Base-by-base conservation (phyloP, 345 rosid species). In the Diplotaxis tenuifolia region DNA sequence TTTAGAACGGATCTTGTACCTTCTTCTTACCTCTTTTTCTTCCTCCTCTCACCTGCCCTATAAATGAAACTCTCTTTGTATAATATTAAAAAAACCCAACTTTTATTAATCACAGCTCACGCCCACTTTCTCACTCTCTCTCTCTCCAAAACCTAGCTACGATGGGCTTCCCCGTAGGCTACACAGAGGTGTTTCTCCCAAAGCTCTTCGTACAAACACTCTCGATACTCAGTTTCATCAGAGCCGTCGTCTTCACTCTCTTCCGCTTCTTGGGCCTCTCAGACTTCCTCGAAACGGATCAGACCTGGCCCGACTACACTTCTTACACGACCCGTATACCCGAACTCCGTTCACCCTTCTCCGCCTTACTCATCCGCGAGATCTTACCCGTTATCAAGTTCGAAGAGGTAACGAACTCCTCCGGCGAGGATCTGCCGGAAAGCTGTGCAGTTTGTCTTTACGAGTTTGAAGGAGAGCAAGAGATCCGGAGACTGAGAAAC, bases 161-260 rank as follows among this genome's bases (percentile, higher is more conserved):
- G 58, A 91, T 93, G 97, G 98, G 98, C 1, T 93, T 91, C 73
- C 94, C 98, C 7, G 86, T 91, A 28, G 92, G 86, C 21, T 93
- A 86, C 81, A 80, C 91, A 3, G 92, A 93, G 56, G 88, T 89
- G 3, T 85, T 83, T 77, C 56, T 91, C 65, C 97, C 96, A 1
- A 89, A 81, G 68, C 74, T 88, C 18, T 88, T 91, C 59, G 89
- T 93, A 12, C 92, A 84, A 74, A 47, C 84, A 1, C 89, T 91
- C 32, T 84, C 83, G 60, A 68, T 91, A 49, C 86, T 93, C 56
- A 90, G 91, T 23, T 82, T 84, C 77, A 64, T 93, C 64, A 77
- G 96, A 72, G 71, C 50, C 67, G 21, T 86, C 62, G 80, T 91
- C 66, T 73, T 82, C 74, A 75, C 82, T 19, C 78, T 91, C 71